phyloP scores from a whole-genome alignment of 495 filamentous ascomycete genomes.

The Evernia prunastri region DNA sequence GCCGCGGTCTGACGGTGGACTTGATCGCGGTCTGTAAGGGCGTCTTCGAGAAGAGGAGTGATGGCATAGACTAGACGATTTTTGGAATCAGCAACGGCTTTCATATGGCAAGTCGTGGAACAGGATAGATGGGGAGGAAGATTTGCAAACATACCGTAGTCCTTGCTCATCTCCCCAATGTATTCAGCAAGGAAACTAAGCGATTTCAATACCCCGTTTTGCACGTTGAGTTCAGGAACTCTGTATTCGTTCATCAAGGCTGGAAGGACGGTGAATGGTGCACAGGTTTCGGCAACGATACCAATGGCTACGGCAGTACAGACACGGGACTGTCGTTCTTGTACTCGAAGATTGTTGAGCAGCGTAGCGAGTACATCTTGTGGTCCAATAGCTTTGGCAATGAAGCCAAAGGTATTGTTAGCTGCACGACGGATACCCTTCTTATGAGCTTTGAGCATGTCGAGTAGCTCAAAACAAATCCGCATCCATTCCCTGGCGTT shows the following conservation, averaged over 20 bases:
- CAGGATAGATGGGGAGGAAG: neutral
- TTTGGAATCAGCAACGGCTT: neutral
- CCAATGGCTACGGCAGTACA: conserved; percentile 98
- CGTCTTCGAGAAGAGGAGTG: conserved; percentile 94
- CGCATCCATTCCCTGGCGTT: conserved; percentile 99
- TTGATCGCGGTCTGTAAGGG: conserved; percentile 95
- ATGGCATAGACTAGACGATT: conserved; percentile 72
- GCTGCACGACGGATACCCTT: conserved; percentile 97
- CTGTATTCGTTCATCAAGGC: conserved; percentile 99
- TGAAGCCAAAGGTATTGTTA: conserved; percentile 99
- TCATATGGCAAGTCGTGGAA: neutral
- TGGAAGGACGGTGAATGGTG: conserved; percentile 96
- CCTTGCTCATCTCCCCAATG: conserved; percentile 77
- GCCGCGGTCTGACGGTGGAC: conserved; percentile 97
- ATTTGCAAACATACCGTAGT: conserved; percentile 50
- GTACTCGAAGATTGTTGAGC: conserved; percentile 92
- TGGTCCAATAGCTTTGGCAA: conserved; percentile 97
- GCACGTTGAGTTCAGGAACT: conserved; percentile 95
- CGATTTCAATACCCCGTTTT: conserved; percentile 96
- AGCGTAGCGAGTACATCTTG: conserved; percentile 95
- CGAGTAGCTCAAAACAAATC: conserved; percentile 97
- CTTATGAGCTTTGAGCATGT: conserved; percentile 99
- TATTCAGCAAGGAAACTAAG: conserved; percentile 67
- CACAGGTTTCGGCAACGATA: conserved; percentile 99
- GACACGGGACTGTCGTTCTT: conserved; percentile 95